These are phyloP conservation scores for Penicillium goetzii DNA, from an alignment of 495 filamentous ascomycete species.

Conservation along the genomic window DNA sequence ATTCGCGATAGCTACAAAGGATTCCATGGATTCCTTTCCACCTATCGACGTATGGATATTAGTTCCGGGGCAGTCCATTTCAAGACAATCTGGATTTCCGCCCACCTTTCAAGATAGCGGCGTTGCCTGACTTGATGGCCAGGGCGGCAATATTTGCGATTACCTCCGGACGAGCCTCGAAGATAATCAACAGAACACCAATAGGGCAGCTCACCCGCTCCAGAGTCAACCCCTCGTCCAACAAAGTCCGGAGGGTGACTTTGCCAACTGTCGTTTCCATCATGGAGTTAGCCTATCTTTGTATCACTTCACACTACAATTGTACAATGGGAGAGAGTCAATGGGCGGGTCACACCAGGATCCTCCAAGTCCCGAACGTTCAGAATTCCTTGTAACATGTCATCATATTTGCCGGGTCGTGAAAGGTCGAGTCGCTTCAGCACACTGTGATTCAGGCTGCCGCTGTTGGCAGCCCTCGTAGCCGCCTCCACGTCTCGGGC, in stretches of 20 bases:
- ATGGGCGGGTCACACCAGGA: constrained; percentile 65
- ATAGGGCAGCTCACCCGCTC: constrained; percentile 92
- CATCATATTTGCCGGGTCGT: constrained; percentile 88
- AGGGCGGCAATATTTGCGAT: constrained; percentile 99
- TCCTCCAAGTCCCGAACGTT: constrained; percentile 86
- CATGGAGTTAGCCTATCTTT: constrained; percentile 12
- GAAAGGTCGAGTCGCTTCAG: constrained; percentile 88
- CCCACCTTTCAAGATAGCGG: constrained; percentile 88
- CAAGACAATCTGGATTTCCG: background rate
- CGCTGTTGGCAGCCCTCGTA: constrained; percentile 68
- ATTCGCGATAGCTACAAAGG: constrained; percentile 84
- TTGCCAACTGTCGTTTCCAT: constrained; percentile 69
- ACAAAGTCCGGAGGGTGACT: constrained; percentile 75
- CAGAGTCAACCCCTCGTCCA: constrained; percentile 87
- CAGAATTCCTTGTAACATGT: constrained; percentile 95
- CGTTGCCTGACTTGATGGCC: constrained; percentile 96
- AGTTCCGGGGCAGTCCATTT: background rate
- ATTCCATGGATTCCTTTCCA: constrained; percentile 93
- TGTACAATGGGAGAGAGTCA: background rate
- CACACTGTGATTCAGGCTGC: constrained; percentile 78
- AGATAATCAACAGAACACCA: constrained; percentile 94
- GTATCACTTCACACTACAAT: background rate
- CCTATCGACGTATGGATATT: constrained; percentile 44
- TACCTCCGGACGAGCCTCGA: constrained; percentile 96
- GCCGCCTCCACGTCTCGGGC: constrained; percentile 76